Percentiles rank a stretch among this genome's conserved stretches.
These are phyloP conservation scores for Senecio squalidus DNA, from an alignment of 140 eudicot species.

Conservation along the genomic window DNA sequence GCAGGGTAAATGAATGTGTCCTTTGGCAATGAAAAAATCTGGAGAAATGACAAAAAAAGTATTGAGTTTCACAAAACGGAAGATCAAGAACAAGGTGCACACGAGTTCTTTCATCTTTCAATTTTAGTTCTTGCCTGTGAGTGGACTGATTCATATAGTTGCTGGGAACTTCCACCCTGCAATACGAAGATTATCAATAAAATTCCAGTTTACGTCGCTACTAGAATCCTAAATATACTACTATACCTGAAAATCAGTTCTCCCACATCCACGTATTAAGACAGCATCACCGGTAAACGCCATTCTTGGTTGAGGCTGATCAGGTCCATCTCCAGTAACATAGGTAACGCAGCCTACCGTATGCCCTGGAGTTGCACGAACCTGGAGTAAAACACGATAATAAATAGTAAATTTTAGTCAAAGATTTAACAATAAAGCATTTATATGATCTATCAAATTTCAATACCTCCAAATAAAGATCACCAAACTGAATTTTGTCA, in stretches of 20 bases:
- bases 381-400: conserved; percentile 40
- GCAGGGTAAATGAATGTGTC: conserved; percentile 89
- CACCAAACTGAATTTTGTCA: conserved; percentile 76
- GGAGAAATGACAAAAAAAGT: conserved; percentile 16
- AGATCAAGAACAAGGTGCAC: not conserved
- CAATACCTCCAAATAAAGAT: conserved; percentile 78
- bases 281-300: conserved; percentile 97
- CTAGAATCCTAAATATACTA: conserved; percentile 3
- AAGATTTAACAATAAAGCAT: not conserved
- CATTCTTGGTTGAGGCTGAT: conserved; percentile 88
- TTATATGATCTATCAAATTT: not conserved
- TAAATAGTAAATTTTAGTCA: not conserved
- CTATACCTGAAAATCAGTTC: conserved; percentile 95
- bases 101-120: not conserved
- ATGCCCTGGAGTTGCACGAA: conserved; percentile 96
- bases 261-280: conserved; percentile 93
- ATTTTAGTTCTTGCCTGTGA: conserved; percentile 63
- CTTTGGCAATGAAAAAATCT: conserved; percentile 89
- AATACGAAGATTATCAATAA: conserved; percentile 7
- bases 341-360: conserved; percentile 95
- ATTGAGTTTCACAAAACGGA: not conserved
- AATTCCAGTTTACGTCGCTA: not conserved
- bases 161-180: conserved; percentile 95
- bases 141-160: conserved; percentile 83
- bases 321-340: conserved; percentile 81